phyloP scores from a whole-genome alignment of 352 stramenopile genomes.

The Globisporangium alternatum region DNA sequence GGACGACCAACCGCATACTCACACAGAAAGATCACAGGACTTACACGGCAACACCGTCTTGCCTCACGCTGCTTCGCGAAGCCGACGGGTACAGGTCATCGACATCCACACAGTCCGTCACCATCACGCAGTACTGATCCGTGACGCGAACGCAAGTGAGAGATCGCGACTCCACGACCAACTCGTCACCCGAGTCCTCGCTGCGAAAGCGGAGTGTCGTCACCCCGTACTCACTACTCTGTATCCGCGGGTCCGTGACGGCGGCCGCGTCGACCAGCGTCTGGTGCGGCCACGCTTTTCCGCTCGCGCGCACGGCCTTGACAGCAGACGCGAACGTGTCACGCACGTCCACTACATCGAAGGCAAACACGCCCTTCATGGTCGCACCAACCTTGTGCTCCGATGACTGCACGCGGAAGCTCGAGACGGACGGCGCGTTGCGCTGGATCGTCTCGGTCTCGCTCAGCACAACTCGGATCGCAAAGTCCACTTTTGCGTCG shows the following conservation, averaged over 20 bases:
- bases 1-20: not conserved
- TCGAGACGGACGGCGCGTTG: not conserved
- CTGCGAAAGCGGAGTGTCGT: conserved; percentile 7
- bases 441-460: conserved; percentile 3
- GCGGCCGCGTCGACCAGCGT: not conserved
- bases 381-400: not conserved
- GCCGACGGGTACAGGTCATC: conserved; percentile 8
- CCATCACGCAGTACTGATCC: conserved; percentile 1
- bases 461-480: conserved; percentile 1
- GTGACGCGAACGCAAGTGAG: conserved; percentile 1
- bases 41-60: conserved; percentile 6
- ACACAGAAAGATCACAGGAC: not conserved
- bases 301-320: not conserved
- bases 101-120: conserved; percentile 5
- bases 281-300: not conserved
- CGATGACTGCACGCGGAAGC: not conserved
- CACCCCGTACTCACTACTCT: not conserved
- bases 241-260: not conserved
- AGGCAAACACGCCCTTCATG: not conserved
- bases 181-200: not conserved
- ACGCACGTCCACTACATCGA: not conserved
- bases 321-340: not conserved
- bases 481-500: conserved; percentile 7
- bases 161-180: conserved; percentile 4
- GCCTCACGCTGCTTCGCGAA: not conserved